Conservation (phyloP, 164 flowering plant genomes). For the Vitis cinerea region DNA sequence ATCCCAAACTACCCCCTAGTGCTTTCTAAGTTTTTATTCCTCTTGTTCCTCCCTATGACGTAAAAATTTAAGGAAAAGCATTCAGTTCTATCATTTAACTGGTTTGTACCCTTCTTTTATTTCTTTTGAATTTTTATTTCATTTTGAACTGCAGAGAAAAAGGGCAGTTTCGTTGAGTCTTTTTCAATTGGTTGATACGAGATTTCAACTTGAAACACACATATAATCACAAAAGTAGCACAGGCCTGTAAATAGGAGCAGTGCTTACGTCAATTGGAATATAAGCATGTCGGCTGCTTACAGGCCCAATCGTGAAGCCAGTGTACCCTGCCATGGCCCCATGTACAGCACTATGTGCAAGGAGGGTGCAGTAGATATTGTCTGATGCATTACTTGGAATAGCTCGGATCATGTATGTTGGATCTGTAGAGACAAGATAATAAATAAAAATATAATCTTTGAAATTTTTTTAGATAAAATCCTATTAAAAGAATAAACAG, state of each 20-base stretch:
- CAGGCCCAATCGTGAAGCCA: slow-evolving; percentile 59
- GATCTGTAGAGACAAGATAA: slow-evolving; percentile 29
- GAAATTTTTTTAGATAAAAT: too few species aligned
- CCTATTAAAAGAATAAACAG: too few species aligned
- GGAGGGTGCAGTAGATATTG: slow-evolving; percentile 57
- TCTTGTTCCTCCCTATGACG: too few species aligned
- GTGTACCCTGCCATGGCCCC: slow-evolving; percentile 65
- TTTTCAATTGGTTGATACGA: too few species aligned
- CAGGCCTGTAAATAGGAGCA: not conserved
- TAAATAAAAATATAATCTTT: not conserved
- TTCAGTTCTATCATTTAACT: too few species aligned
- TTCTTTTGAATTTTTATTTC: too few species aligned
- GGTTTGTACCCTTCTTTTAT: too few species aligned
- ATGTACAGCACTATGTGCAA: slow-evolving; percentile 63
- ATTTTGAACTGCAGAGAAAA: too few species aligned
- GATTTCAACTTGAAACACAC: not conserved
- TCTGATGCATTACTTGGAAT: slow-evolving; percentile 61
- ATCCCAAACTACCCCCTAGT: too few species aligned
- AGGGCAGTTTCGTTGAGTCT: too few species aligned
- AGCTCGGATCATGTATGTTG: slow-evolving; percentile 61
- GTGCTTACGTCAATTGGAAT: slow-evolving; percentile 47
- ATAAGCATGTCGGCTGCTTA: slow-evolving; percentile 49
- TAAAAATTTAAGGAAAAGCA: too few species aligned
- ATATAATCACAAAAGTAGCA: not conserved
- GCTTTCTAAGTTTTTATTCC: too few species aligned